Conservation (phyloP, 331 rosid genomes). For the Quercus tomentella region DNA sequence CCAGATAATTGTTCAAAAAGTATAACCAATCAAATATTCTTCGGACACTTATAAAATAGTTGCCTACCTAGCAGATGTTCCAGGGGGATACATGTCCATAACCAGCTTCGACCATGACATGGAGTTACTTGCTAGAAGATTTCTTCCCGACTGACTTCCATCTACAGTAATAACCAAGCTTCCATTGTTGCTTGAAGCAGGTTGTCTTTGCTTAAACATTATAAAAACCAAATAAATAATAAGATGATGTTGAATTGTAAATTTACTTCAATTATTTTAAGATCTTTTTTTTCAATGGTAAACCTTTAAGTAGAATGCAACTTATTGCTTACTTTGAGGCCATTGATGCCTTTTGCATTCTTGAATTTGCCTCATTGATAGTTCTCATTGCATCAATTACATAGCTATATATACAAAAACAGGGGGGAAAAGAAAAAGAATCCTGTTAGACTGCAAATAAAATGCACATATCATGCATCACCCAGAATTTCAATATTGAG, state of each 20-base stretch:
- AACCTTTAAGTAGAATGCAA: constrained; percentile 13
- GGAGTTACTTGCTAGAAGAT: constrained; percentile 35
- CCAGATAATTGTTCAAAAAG: neutral
- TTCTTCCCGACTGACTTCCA: constrained; percentile 42
- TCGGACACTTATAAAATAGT: neutral
- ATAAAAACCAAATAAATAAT: constrained; percentile 29
- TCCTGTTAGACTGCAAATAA: constrained; percentile 6
- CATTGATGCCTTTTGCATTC: constrained; percentile 33
- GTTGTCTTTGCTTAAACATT: constrained; percentile 92
- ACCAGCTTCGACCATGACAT: constrained; percentile 77
- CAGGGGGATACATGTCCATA: constrained; percentile 62
- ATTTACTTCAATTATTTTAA: constrained; percentile 9
- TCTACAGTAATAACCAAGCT: constrained; percentile 46
- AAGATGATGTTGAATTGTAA: constrained; percentile 29
- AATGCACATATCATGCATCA: constrained; percentile 2
- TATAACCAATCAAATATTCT: neutral
- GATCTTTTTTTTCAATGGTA: constrained; percentile 11
- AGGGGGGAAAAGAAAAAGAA: constrained; percentile 16
- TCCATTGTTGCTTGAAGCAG: constrained; percentile 79
- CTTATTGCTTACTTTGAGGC: constrained; percentile 51
- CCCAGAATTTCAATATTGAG: constrained; percentile 7
- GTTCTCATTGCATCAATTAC: constrained; percentile 68
- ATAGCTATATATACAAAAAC: constrained; percentile 36
- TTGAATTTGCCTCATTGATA: constrained; percentile 45
- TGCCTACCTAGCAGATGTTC: constrained; percentile 59